Percentiles rank a stretch among this genome's conserved stretches.
Evolutionary conservation across 352 stramenopile species (phyloP).

Genomic region (Plasmopara halstedii): DNA sequence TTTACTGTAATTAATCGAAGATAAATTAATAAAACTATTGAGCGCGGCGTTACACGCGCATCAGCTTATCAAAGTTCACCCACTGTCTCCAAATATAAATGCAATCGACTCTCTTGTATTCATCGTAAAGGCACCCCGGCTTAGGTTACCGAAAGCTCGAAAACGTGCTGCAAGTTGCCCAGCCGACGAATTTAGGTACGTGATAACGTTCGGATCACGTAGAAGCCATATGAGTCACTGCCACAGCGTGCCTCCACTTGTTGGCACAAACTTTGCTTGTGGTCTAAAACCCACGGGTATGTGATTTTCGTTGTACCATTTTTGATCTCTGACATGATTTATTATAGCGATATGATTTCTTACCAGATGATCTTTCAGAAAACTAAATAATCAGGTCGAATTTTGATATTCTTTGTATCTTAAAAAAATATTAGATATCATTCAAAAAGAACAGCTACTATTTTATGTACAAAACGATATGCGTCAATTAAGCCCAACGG

Average conservation of each 20-base stretch:
- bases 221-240: constrained; percentile 3
- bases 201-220: neutral
- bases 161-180: neutral
- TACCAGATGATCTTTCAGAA: constrained; percentile 7
- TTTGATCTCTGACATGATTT: constrained; percentile 2
- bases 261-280: constrained; percentile 1
- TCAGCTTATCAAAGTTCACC: constrained; percentile 1
- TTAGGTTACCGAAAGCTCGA: constrained; percentile 4
- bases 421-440: too few species aligned
- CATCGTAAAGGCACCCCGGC: constrained; percentile 1
- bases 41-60: neutral
- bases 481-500: constrained; percentile 4
- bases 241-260: too few species aligned
- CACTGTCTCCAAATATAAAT: constrained; percentile 7
- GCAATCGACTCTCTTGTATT: constrained; percentile 8
- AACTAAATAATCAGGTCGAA: constrained; percentile 12
- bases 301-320: constrained; percentile 15
- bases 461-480: constrained; percentile 9
- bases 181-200: neutral
- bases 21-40: constrained; percentile 1
- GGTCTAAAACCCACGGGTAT: constrained; percentile 2
- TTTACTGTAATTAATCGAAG: neutral
- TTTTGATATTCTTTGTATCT: neutral
- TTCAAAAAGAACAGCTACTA: too few species aligned
- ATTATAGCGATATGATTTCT: constrained; percentile 3